Evolutionary conservation across 768 basidiomycete genomes (phyloP).

Genomic region (Lactifluus piperatus): DNA sequence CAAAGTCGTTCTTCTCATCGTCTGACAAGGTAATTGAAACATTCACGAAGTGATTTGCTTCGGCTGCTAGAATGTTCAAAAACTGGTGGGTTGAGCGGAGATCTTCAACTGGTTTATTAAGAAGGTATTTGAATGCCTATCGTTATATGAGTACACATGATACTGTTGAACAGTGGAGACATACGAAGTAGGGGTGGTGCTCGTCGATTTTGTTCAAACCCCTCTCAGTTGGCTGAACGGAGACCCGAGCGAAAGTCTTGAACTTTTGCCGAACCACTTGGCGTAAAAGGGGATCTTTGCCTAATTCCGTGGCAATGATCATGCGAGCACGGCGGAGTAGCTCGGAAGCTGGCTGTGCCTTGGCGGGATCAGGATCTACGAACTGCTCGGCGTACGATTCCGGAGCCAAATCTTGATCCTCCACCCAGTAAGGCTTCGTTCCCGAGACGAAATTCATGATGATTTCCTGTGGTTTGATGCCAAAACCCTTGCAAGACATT

Average conservation of each 20-base stretch:
- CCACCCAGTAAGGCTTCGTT: slow-evolving; percentile 56
- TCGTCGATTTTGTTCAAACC: slow-evolving; percentile 73
- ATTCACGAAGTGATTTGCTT: slow-evolving; percentile 79
- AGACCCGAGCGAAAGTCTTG: slow-evolving; percentile 63
- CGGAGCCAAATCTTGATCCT: slow-evolving; percentile 78
- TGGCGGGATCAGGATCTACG: slow-evolving; percentile 55
- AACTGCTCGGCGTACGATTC: slow-evolving; percentile 80
- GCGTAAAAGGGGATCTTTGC: slow-evolving; percentile 84
- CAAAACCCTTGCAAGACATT: slow-evolving; percentile 55
- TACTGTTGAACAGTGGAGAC: slow-evolving; percentile 24
- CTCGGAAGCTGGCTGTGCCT: slow-evolving; percentile 54
- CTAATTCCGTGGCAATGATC: slow-evolving; percentile 83
- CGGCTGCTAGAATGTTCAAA: slow-evolving; percentile 84
- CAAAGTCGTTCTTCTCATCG: slow-evolving; percentile 55
- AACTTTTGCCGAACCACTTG: slow-evolving; percentile 69
- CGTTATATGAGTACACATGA: slow-evolving; percentile 2
- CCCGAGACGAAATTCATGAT: slow-evolving; percentile 72
- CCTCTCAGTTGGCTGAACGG: slow-evolving; percentile 80
- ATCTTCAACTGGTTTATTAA: slow-evolving; percentile 61
- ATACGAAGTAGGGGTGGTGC: slow-evolving; percentile 60
- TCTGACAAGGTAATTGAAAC: slow-evolving; percentile 60
- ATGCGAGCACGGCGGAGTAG: slow-evolving; percentile 66
- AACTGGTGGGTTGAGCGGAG: slow-evolving; percentile 75
- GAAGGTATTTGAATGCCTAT: slow-evolving; percentile 93
- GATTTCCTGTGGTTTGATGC: slow-evolving; percentile 71